Evolutionary conservation across 192 early-diverging fungal genomes (phyloP).

Genomic region (Rhizophagus clarus): DNA sequence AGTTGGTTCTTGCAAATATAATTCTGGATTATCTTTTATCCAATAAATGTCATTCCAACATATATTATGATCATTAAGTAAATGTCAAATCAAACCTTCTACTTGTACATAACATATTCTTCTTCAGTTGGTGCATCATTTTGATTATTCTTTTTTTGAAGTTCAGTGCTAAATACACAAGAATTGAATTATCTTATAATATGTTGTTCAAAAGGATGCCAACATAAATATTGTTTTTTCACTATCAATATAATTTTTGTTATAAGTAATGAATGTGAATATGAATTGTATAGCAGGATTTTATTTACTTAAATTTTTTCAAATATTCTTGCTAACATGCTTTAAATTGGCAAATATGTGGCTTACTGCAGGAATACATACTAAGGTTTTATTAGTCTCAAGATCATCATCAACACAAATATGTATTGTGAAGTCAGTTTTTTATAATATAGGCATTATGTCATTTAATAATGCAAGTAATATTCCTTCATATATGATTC

Average conservation of each 20-base stretch:
- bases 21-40: conserved; percentile 8
- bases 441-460: neutral
- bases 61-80: neutral
- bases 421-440: too few species aligned
- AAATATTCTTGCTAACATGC: neutral
- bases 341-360: neutral
- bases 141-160: neutral
- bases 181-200: neutral
- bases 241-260: neutral
- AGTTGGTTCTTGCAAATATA: neutral
- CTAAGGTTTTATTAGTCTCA: neutral
- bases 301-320: neutral
- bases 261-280: neutral
- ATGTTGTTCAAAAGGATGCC: neutral
- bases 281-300: neutral
- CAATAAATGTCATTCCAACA: neutral
- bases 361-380: neutral
- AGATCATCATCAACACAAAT: too few species aligned
- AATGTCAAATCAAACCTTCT: neutral
- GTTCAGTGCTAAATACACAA: neutral
- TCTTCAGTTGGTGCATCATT: neutral
- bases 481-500: neutral
- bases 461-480: conserved; percentile 1
- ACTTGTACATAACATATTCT: neutral
- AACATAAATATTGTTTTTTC: neutral